Evolutionary conservation across 257 asterid species (phyloP).

Genomic region (Solanum infundibuliforme): DNA sequence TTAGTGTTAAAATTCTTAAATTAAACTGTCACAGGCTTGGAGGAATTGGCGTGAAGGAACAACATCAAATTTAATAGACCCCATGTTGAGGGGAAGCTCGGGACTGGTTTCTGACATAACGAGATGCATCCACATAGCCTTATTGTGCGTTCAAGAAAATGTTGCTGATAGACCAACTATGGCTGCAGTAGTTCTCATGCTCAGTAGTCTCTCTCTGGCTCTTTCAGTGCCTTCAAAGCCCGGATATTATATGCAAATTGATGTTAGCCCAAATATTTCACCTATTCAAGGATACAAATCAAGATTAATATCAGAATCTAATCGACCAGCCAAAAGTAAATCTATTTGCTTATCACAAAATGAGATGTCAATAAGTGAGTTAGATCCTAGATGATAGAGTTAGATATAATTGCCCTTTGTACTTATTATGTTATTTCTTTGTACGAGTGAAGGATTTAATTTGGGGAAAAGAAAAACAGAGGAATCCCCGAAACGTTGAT

Average conservation of each 20-base stretch:
- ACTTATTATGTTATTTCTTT: neutral
- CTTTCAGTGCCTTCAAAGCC: constrained; percentile 14
- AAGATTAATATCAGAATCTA: neutral
- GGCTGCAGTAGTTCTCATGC: constrained; percentile 21
- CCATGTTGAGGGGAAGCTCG: neutral
- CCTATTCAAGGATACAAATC: neutral
- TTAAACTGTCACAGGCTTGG: constrained; percentile 9
- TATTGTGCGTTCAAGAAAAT: constrained; percentile 23
- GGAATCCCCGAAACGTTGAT: neutral
- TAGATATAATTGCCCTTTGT: neutral
- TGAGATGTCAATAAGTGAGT: neutral
- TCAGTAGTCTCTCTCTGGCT: constrained; percentile 1
- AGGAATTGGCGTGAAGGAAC: constrained; percentile 9
- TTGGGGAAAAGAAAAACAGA: neutral
- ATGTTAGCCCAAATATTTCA: neutral
- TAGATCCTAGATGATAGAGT: neutral
- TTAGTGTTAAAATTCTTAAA: neutral
- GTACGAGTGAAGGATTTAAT: neutral
- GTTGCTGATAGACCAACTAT: constrained; percentile 17
- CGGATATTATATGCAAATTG: neutral
- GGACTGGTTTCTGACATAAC: neutral
- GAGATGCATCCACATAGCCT: constrained; percentile 17
- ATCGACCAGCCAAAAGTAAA: neutral
- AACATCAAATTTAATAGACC: constrained; percentile 7
- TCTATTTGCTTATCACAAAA: neutral